Base-by-base conservation (phyloP, 305 asterid genomes). In the Rubia occidens region DNA sequence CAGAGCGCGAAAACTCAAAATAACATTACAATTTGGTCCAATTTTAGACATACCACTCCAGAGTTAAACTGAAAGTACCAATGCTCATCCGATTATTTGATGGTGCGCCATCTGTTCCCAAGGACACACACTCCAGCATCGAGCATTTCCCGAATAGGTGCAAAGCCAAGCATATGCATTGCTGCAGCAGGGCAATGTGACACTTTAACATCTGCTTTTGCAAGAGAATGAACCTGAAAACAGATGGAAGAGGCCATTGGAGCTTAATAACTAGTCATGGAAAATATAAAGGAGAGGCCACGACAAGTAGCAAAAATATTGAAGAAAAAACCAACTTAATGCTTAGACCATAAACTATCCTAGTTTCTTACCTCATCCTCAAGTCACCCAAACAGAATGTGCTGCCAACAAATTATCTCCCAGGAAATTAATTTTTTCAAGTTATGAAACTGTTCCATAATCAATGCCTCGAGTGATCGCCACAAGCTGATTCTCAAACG, bases 111-210 rank as follows among this genome's bases (percentile, higher is more conserved):
- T 89, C 95, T 55, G 96, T 89, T 65, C 95, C 92, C 74, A 89
- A 76, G 56, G 96, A 89, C 69, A 89, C 92, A 89, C 4, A 89
- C 82, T 64, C 89, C 95, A 20, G 90, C 89, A 43, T 76, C 81
- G 17, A 89, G 82, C 96, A 87, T 89, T 79, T 87, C 90, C 75
- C 72, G 82, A 45, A 89, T 72, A 4, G 95, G 95, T 49, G 96
- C 84, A 72, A 87, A 89, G 64, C 95, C 95, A 29, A 87, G 92
- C 95, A 86, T 83, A 51, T 75, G 91, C 96, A 87, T 89, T 53
- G 95, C 93, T 77, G 95, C 84, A 85, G 96, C 95, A 75, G 96
- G 95, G 74, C 95, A 87, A 62, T 87, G 96, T 35, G 95, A 89
- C 37, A 86, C 95, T 83, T 89, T 89, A 26, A 87, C 96, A 66